phyloP scores from a whole-genome alignment of 1,284 basidiomycete genomes.

The Stereum hirsutum region DNA sequence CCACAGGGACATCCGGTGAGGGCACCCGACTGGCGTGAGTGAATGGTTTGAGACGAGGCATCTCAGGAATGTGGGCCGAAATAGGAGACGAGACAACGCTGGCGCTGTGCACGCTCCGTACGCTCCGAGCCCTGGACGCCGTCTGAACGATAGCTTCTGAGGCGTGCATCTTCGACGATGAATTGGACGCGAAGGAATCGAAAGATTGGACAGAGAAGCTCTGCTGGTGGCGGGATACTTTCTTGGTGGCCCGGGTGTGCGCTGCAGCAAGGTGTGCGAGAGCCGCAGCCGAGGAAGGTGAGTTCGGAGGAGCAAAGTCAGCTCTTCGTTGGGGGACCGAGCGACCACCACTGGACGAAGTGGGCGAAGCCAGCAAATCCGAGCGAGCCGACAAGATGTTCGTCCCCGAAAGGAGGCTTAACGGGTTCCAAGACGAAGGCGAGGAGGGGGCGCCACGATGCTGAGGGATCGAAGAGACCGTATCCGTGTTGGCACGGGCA shows the following conservation, averaged over 20 bases:
- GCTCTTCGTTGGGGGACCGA: constrained; percentile 59
- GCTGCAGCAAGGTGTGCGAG: constrained; percentile 2
- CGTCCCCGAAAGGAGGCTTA: constrained; percentile 3
- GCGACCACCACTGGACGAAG: constrained; percentile 48
- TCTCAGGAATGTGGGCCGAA: constrained; percentile 17
- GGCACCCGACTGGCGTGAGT: constrained; percentile 62
- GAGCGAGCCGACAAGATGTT: constrained; percentile 10
- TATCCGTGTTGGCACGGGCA: not conserved
- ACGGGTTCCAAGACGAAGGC: constrained; percentile 6
- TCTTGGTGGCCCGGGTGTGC: constrained; percentile 4
- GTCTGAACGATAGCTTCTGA: constrained; percentile 38
- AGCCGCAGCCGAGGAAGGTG: constrained; percentile 19
- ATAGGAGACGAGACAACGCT: constrained; percentile 26
- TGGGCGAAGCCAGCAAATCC: constrained; percentile 38
- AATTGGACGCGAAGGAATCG: constrained; percentile 15
- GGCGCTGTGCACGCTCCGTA: constrained; percentile 30
- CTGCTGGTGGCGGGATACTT: constrained; percentile 6
- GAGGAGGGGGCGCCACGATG: constrained; percentile 2
- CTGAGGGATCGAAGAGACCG: too few species aligned
- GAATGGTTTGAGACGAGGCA: constrained; percentile 66
- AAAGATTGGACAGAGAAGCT: constrained; percentile 18
- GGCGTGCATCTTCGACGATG: constrained; percentile 24
- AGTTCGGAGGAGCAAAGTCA: constrained; percentile 50
- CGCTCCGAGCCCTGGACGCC: constrained; percentile 37
- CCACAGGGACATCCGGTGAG: constrained; percentile 32